Conservation (phyloP, 345 rosid genomes). For the Eucalyptus globulus region DNA sequence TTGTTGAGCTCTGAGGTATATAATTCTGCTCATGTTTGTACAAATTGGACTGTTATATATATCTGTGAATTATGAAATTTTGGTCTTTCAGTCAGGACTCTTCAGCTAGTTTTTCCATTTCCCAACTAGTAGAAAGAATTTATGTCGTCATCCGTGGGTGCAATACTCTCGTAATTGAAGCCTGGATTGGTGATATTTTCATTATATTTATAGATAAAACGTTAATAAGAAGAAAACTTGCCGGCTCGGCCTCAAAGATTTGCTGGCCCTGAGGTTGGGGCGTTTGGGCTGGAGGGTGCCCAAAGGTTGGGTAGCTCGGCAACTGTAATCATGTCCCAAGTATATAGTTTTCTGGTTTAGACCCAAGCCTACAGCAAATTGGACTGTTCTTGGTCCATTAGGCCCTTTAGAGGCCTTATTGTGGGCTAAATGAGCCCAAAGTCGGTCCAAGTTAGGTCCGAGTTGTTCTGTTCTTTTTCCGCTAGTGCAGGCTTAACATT, state of each 20-base stretch:
- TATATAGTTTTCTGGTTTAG: not conserved
- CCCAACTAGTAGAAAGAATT: not conserved
- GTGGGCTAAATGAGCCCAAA: not conserved
- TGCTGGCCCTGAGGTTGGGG: not conserved
- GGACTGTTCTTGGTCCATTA: not conserved
- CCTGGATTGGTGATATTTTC: not conserved
- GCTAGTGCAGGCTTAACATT: not conserved
- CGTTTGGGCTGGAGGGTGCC: not conserved
- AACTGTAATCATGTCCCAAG: not conserved
- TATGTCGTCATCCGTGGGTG: not conserved
- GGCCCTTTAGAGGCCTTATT: not conserved
- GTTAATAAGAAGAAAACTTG: not conserved
- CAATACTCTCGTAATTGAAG: not conserved
- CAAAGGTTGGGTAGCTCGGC: not conserved
- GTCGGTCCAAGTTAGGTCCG: not conserved
- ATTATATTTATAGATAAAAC: not conserved
- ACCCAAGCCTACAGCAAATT: not conserved
- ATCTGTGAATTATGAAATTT: not conserved
- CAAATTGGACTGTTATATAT: not conserved
- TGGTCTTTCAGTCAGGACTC: not conserved
- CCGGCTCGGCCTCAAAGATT: not conserved
- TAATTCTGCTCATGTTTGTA: slow-evolving; percentile 4
- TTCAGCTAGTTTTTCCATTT: not conserved
- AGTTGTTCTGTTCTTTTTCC: not conserved
- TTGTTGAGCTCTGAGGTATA: slow-evolving; percentile 16